A percentile compares a stretch with the other conserved stretches of the same genome.
These are phyloP conservation scores for Tinospora cordifolia DNA, from an alignment of 164 flowering plant genomes.

Conservation along the genomic window DNA sequence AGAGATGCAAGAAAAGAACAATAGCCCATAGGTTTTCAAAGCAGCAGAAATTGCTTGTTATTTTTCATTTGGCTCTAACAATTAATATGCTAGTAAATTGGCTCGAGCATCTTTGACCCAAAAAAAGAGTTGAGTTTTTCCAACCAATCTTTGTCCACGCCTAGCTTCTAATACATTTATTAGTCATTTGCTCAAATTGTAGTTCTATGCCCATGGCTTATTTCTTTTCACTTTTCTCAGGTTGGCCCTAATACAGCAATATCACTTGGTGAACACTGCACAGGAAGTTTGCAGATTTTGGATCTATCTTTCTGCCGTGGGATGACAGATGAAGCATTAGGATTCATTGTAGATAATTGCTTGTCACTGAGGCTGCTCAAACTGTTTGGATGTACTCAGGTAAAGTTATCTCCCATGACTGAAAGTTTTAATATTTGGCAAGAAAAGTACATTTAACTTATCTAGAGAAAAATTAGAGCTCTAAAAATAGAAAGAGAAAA, in stretches of 20 bases:
- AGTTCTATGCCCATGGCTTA: not conserved
- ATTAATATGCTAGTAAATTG: too few relatives aligned
- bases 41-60: too few relatives aligned
- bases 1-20: too few relatives aligned
- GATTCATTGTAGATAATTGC: constrained; percentile 80
- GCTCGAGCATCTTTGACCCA: too few relatives aligned
- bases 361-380: constrained; percentile 50
- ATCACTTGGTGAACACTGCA: constrained; percentile 43
- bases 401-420: constrained; percentile 15
- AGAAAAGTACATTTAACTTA: not conserved
- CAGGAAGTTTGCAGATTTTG: constrained; percentile 41
- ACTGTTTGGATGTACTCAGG: constrained; percentile 92
- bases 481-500: too few relatives aligned
- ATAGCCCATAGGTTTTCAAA: too few relatives aligned
- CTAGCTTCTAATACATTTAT: not conserved
- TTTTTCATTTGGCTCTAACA: too few relatives aligned
- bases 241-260: constrained; percentile 54
- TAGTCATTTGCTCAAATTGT: not conserved
- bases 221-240: constrained; percentile 27
- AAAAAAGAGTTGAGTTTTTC: too few relatives aligned
- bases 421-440: not conserved
- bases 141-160: too few relatives aligned
- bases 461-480: not conserved
- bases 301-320: constrained; percentile 81
- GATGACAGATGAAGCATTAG: constrained; percentile 58